A percentile compares a stretch with the other conserved stretches of the same genome.
Conservation (phyloP, 1,139 yeast species). For the Zygoascus sp. region DNA sequence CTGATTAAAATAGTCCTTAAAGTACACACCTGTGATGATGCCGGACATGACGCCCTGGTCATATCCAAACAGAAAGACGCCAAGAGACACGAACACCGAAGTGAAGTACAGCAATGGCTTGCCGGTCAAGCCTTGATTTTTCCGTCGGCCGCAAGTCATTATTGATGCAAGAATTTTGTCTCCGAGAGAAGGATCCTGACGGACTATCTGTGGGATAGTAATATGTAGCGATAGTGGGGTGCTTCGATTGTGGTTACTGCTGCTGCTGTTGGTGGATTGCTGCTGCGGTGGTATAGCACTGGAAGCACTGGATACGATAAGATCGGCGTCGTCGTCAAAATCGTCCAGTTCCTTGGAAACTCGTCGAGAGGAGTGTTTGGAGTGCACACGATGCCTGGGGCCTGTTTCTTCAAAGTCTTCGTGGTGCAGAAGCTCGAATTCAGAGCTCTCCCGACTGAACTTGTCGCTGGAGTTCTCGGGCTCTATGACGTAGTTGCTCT, state of each 20-base stretch:
- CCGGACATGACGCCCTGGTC: slow-evolving; percentile 93
- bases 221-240: slow-evolving; percentile 13
- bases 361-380: background rate
- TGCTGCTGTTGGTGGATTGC: too few species aligned
- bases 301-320: slow-evolving; percentile 2
- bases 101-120: slow-evolving; percentile 56
- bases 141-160: slow-evolving; percentile 25
- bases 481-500: slow-evolving; percentile 10
- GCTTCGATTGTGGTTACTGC: too few species aligned
- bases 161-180: slow-evolving; percentile 26
- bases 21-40: slow-evolving; percentile 62
- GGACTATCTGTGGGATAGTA: slow-evolving; percentile 21
- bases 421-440: background rate
- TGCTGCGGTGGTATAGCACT: background rate
- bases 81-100: slow-evolving; percentile 73
- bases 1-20: slow-evolving; percentile 65
- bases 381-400: background rate
- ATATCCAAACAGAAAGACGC: slow-evolving; percentile 82
- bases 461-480: background rate
- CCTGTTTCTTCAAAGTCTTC: background rate
- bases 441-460: background rate
- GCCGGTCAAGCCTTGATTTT: slow-evolving; percentile 31
- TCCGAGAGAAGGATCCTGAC: slow-evolving; percentile 24
- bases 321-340: slow-evolving; percentile 13
- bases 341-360: slow-evolving; percentile 1